Evolutionary conservation across 352 stramenopile species (phyloP).

Genomic region (Phytophthora citricola): DNA sequence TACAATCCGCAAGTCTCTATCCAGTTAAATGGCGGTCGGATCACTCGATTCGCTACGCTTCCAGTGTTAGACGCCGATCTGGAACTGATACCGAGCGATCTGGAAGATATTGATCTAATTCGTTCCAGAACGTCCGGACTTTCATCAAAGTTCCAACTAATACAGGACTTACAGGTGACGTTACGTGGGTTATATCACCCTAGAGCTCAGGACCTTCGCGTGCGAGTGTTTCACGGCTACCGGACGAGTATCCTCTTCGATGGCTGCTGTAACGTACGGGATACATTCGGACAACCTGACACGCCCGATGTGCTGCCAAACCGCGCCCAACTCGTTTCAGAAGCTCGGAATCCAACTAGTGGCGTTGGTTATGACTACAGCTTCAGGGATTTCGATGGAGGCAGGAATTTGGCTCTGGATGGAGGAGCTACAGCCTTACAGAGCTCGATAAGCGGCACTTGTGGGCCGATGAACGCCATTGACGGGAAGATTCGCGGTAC

Average conservation of each 20-base stretch:
- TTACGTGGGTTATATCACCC: constrained; percentile 77
- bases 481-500: constrained; percentile 58
- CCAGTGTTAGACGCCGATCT: constrained; percentile 55
- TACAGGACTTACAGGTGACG: constrained; percentile 55
- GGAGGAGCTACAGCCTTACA: constrained; percentile 65
- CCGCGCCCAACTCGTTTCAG: constrained; percentile 45
- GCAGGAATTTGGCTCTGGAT: constrained; percentile 59
- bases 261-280: constrained; percentile 42
- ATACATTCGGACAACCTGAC: constrained; percentile 60
- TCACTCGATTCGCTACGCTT: constrained; percentile 42
- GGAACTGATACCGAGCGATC: constrained; percentile 33
- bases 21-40: constrained; percentile 58
- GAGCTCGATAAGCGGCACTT: constrained; percentile 67
- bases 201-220: constrained; percentile 56
- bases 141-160: constrained; percentile 66
- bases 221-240: constrained; percentile 58
- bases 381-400: constrained; percentile 57
- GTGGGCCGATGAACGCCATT: constrained; percentile 67
- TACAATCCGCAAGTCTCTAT: constrained; percentile 51
- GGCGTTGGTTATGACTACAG: constrained; percentile 76
- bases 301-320: constrained; percentile 45
- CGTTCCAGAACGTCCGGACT: constrained; percentile 40
- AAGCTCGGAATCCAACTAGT: constrained; percentile 57
- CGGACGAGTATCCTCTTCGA: constrained; percentile 52
- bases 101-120: constrained; percentile 29